phyloP scores from a whole-genome alignment of 208 protist genomes.

The Acanthamoeba healyi region DNA sequence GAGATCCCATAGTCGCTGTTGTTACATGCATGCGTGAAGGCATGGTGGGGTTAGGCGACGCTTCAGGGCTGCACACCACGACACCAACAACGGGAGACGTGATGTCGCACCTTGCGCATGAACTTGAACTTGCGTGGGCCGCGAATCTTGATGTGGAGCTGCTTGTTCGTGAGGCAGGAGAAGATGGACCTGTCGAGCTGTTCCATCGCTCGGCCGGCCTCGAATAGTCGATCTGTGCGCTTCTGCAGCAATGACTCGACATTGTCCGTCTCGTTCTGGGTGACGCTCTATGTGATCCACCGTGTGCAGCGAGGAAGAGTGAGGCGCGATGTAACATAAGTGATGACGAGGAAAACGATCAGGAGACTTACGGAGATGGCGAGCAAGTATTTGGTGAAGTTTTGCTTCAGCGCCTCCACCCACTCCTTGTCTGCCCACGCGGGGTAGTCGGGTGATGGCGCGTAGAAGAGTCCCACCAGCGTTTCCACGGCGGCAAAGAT shows the following conservation, averaged over 20 bases:
- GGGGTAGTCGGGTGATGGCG: background rate
- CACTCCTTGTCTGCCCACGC: constrained; percentile 11
- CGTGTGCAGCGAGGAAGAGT: background rate
- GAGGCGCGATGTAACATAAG: background rate
- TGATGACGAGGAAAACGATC: background rate
- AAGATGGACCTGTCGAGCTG: constrained; percentile 51
- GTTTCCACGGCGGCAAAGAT: background rate
- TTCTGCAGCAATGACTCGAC: constrained; percentile 22
- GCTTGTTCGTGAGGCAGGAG: constrained; percentile 40
- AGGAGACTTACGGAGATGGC: constrained; percentile 2
- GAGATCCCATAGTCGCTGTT: constrained; percentile 18
- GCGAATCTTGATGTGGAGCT: background rate
- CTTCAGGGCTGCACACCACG: background rate
- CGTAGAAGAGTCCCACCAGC: background rate
- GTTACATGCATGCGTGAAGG: background rate
- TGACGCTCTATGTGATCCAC: background rate
- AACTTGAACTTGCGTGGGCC: constrained; percentile 19
- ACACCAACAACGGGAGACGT: background rate
- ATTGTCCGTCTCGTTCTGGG: background rate
- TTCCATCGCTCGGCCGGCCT: constrained; percentile 15
- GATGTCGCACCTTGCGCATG: background rate
- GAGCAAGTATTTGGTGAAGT: constrained; percentile 31
- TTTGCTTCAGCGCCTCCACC: background rate
- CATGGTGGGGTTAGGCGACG: background rate
- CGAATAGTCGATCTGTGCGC: constrained; percentile 8